Percentiles rank a stretch among this genome's conserved stretches.
These are phyloP conservation scores for Pichia ethanolica DNA, from an alignment of 805 yeast species.

Conservation along the genomic window DNA sequence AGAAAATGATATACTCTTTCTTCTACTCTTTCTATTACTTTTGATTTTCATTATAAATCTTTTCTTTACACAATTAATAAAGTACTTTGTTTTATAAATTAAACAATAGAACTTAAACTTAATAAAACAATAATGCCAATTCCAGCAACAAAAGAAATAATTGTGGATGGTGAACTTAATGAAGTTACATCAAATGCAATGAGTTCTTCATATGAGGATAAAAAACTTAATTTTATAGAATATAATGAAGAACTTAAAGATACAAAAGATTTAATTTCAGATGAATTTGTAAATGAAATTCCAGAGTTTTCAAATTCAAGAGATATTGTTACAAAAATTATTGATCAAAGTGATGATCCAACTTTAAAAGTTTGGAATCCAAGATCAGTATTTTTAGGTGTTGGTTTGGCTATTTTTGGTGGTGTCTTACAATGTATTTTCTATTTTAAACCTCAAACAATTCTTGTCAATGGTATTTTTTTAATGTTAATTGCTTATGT, in stretches of 20 bases:
- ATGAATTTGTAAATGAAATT: not conserved
- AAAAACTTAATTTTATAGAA: not conserved
- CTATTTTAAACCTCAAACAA: conserved; percentile 31
- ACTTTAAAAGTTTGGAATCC: conserved; percentile 31
- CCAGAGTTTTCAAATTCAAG: not conserved
- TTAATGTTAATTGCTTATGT: conserved; percentile 27
- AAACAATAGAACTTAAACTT: too few relatives aligned
- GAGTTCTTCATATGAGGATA: not conserved
- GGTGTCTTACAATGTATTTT: conserved; percentile 30
- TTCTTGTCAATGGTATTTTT: conserved; percentile 28
- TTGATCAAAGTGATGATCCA: conserved; percentile 32
- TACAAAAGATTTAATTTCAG: not conserved
- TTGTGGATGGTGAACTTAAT: not conserved
- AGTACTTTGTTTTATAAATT: too few relatives aligned
- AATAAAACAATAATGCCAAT: not conserved
- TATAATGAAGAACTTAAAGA: too few relatives aligned
- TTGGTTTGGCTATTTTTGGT: conserved; percentile 29
- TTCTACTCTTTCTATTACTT: too few relatives aligned
- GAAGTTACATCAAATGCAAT: not conserved
- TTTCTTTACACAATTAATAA: too few relatives aligned
- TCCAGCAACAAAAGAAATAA: not conserved
- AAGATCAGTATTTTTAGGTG: conserved; percentile 28
- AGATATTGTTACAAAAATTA: conserved; percentile 19
- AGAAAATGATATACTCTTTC: too few relatives aligned
- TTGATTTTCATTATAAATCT: too few relatives aligned